A percentile compares a stretch with the other conserved stretches of the same genome.
These are phyloP conservation scores for Sarocladiaceae sp. DNA, from an alignment of 2,329 filamentous ascomycete genomes.

Conservation along the genomic window DNA sequence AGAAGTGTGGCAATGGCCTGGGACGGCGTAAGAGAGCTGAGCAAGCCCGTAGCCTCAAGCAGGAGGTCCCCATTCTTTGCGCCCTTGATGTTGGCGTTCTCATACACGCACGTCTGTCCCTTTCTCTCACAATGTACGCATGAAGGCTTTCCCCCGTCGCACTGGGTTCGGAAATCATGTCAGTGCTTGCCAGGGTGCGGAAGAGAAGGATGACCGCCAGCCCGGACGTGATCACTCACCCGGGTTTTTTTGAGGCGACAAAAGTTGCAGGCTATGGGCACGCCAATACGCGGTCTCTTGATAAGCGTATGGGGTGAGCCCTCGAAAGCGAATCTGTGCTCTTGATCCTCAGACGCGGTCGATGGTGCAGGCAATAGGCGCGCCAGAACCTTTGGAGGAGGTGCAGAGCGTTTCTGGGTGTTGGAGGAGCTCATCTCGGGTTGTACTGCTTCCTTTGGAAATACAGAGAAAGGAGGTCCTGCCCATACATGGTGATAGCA, in stretches of 20 bases:
- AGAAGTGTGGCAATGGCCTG: neutral
- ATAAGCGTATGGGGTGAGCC: neutral
- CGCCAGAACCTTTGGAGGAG: neutral
- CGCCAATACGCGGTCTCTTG: conserved; percentile 3
- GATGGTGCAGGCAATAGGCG: conserved; percentile 4
- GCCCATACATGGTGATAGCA: neutral
- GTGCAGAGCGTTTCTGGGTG: neutral
- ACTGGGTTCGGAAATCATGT: neutral
- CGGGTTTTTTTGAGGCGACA: conserved; percentile 8
- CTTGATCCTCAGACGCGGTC: neutral
- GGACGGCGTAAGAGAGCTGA: neutral
- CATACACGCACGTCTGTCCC: conserved; percentile 1
- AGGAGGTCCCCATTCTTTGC: conserved; percentile 1
- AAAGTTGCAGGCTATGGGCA: conserved; percentile 2
- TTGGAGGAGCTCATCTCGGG: neutral
- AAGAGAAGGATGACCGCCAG: neutral
- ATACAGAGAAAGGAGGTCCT: neutral
- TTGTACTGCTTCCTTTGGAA: neutral
- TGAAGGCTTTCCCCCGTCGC: conserved; percentile 4
- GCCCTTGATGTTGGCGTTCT: neutral
- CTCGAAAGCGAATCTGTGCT: neutral
- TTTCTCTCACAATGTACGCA: neutral
- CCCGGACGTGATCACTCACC: no score
- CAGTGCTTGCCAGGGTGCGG: neutral
- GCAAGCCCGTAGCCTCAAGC: conserved; percentile 4